Conservation (phyloP, 1,284 basidiomycete genomes). For the Takashimella koratensis region DNA sequence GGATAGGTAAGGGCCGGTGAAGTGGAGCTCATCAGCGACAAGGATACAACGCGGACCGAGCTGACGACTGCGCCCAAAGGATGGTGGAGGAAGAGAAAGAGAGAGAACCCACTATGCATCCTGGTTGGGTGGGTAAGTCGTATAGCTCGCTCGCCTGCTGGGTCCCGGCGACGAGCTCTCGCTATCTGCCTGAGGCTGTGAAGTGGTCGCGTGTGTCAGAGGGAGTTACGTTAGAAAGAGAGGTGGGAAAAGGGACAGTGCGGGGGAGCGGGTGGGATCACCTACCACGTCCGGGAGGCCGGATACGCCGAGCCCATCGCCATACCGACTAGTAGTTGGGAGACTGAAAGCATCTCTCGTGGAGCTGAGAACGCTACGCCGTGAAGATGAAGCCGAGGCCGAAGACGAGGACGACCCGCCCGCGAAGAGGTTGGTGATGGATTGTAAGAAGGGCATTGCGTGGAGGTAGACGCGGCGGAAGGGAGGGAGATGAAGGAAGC, state of each 20-base stretch:
- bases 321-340: slow-evolving; percentile 19
- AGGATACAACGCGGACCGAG: too few species aligned
- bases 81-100: neutral
- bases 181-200: slow-evolving; percentile 14
- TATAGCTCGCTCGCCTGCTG: slow-evolving; percentile 26
- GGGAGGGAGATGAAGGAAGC: neutral
- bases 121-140: slow-evolving; percentile 23
- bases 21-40: too few species aligned
- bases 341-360: slow-evolving; percentile 41
- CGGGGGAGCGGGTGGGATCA: neutral
- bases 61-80: neutral
- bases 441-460: slow-evolving; percentile 39
- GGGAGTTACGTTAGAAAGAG: neutral
- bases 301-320: slow-evolving; percentile 4
- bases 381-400: slow-evolving; percentile 2
- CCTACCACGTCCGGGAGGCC: neutral
- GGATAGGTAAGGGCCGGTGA: slow-evolving; percentile 17
- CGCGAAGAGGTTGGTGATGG: slow-evolving; percentile 13
- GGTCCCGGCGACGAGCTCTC: slow-evolving; percentile 34
- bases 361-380: slow-evolving; percentile 28
- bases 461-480: neutral
- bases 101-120: slow-evolving; percentile 22
- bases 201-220: neutral
- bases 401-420: neutral
- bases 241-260: neutral